Evolutionary conservation across 2,329 filamentous ascomycete genomes (phyloP), one percentile per base, ranked within the genome.

Genomic region (Elsinoe australis): DNA sequence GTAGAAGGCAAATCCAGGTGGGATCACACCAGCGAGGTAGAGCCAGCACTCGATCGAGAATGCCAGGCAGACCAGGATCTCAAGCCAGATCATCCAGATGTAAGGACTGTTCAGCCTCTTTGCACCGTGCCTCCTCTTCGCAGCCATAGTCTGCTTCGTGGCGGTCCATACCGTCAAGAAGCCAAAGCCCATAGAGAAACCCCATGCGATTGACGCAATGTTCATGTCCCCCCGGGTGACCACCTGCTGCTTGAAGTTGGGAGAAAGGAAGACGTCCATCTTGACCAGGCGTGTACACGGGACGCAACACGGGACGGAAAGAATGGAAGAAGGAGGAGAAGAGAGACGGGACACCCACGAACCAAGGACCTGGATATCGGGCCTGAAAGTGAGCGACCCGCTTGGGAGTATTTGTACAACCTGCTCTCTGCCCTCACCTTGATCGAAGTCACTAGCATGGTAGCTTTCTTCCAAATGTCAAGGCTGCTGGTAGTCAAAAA

Each of bases 81-180:
- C 71, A 21, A 66, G 45, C 71, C 71, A 74, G 47, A 74, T 66
- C 67, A 74, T 67, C 61, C 67, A 69, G 0, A 74, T 32, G 28
- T 52, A 52, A 2, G 50, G 47, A 22, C 38, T 52, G 15, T 34
- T 61, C 51, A 73, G 73, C 1, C 64, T 58, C 51, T 69, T 71
- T 10, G 56, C 52, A 18, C 61, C 24, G 5, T 62, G 53, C 49
- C 53, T 56, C 26, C 39, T 44, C 39, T 31, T 44, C 3, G 39
- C 39, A 2, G 24, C 14, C 14, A 14, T 31, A 1, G 63, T 63
- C 54, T 69, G 66, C 54, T 61, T 62, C 29, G 61, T 47, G 7
- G 65, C 65, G 14, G 61, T 67, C 61, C 64, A 68, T 12, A 55
- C 54, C 24, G 67, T 66, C 44, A 69, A 58, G 60, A 64, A 66